phyloP scores from a whole-genome alignment of 352 stramenopile genomes.

The Globisporangium viniferum region DNA sequence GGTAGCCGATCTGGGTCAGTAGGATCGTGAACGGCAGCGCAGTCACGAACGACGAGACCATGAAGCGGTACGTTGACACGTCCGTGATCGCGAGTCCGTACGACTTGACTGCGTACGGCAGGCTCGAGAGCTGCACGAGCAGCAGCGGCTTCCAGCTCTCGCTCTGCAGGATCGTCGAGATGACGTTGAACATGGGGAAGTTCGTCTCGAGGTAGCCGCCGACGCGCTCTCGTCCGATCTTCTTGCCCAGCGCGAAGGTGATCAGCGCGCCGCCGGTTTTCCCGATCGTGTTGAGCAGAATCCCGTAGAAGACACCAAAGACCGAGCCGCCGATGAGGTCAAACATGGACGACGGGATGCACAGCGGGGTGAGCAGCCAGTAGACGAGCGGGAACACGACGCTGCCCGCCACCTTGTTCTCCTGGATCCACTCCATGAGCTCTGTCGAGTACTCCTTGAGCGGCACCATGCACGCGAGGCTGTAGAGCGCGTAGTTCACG shows the following conservation, averaged over 20 bases:
- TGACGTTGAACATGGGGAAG: constrained; percentile 48
- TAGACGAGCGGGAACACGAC: constrained; percentile 58
- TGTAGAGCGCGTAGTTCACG: constrained; percentile 10
- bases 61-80: constrained; percentile 49
- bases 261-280: constrained; percentile 65
- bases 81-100: constrained; percentile 72
- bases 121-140: constrained; percentile 66
- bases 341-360: constrained; percentile 63
- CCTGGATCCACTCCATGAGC: constrained; percentile 46
- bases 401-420: constrained; percentile 36
- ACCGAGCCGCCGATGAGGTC: constrained; percentile 64
- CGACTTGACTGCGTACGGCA: constrained; percentile 72
- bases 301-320: constrained; percentile 49
- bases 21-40: constrained; percentile 53
- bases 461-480: constrained; percentile 32
- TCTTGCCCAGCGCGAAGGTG: constrained; percentile 58
- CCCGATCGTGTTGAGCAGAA: constrained; percentile 50
- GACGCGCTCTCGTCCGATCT: constrained; percentile 47
- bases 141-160: constrained; percentile 71
- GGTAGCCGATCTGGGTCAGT: constrained; percentile 61
- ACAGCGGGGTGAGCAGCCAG: constrained; percentile 52
- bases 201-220: constrained; percentile 51
- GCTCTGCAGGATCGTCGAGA: constrained; percentile 51
- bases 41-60: constrained; percentile 50
- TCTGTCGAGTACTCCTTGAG: constrained; percentile 35